These are phyloP conservation scores for Aspergillus ellipticus DNA, from an alignment of 495 filamentous ascomycete species.

Conservation along the genomic window DNA sequence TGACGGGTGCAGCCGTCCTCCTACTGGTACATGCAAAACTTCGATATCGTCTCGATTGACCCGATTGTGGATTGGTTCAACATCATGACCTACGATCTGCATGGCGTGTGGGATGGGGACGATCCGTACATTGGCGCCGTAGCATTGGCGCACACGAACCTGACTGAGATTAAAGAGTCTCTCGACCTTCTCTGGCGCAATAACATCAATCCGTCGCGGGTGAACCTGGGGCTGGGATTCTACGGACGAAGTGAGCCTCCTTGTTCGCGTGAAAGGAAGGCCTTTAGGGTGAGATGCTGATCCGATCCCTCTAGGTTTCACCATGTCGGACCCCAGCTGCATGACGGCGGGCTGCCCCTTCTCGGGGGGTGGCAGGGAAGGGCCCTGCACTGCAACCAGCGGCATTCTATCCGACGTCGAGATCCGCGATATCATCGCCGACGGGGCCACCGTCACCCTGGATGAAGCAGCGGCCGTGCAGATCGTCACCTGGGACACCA, in stretches of 20 bases:
- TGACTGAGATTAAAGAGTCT: constrained; percentile 35
- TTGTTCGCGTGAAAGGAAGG: too few species aligned
- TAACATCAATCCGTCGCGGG: constrained; percentile 24
- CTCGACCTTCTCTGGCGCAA: constrained; percentile 40
- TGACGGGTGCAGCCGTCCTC: constrained; percentile 17
- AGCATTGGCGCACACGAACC: constrained; percentile 33
- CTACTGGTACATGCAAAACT: constrained; percentile 43
- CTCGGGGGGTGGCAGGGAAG: constrained; percentile 15
- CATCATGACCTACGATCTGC: constrained; percentile 49
- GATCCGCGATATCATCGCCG: constrained; percentile 13
- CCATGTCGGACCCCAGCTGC: constrained; percentile 31
- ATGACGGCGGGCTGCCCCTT: constrained; percentile 28
- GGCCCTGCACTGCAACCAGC: constrained; percentile 30
- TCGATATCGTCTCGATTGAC: constrained; percentile 40
- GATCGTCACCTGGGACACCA: constrained; percentile 31
- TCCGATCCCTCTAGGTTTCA: constrained; percentile 18
- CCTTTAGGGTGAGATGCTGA: too few species aligned
- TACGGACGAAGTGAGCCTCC: constrained; percentile 28
- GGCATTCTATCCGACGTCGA: constrained; percentile 22
- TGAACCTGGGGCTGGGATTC: constrained; percentile 42
- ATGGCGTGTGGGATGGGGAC: constrained; percentile 25
- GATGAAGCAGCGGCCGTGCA: constrained; percentile 26
- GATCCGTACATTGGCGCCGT: constrained; percentile 15
- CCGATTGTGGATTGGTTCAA: constrained; percentile 46
- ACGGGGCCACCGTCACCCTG: background rate